Evolutionary conservation across 805 yeast genomes (phyloP).

Genomic region (Groenewaldozyma salmanticensis): DNA sequence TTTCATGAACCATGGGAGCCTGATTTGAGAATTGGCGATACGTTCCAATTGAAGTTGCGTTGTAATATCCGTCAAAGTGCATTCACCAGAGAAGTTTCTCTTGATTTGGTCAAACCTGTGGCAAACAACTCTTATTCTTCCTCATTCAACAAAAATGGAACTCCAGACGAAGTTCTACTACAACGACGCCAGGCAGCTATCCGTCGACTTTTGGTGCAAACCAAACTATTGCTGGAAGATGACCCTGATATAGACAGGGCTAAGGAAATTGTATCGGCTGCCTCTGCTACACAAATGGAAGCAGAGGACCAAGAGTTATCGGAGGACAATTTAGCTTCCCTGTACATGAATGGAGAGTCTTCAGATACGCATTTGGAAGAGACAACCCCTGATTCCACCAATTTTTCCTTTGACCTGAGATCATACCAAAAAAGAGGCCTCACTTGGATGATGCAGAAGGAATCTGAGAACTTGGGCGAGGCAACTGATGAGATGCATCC

Average conservation of each 20-base stretch:
- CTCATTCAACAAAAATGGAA: conserved; percentile 30
- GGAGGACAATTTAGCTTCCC: conserved; percentile 63
- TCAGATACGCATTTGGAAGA: conserved; percentile 51
- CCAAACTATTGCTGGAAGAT: conserved; percentile 23
- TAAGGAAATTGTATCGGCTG: conserved; percentile 2
- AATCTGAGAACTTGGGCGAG: conserved; percentile 37
- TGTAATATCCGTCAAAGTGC: neutral
- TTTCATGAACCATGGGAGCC: neutral
- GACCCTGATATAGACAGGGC: conserved; percentile 1
- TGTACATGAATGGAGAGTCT: conserved; percentile 65
- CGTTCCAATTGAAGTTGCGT: neutral
- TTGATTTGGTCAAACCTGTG: neutral
- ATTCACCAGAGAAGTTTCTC: neutral
- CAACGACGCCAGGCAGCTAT: conserved; percentile 49
- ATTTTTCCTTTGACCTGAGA: conserved; percentile 51
- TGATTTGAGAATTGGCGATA: neutral
- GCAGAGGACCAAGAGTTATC: conserved; percentile 38
- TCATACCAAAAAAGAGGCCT: conserved; percentile 78
- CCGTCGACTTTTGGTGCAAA: conserved; percentile 42
- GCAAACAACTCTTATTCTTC: neutral
- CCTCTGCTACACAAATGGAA: conserved; percentile 20
- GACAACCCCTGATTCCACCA: conserved; percentile 43
- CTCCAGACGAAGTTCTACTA: conserved; percentile 41
- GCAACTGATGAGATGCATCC: conserved; percentile 60
- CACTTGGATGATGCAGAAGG: conserved; percentile 83